Evolutionary conservation across 495 filamentous ascomycete genomes (phyloP).

Genomic region (Achaetomiella virescens): DNA sequence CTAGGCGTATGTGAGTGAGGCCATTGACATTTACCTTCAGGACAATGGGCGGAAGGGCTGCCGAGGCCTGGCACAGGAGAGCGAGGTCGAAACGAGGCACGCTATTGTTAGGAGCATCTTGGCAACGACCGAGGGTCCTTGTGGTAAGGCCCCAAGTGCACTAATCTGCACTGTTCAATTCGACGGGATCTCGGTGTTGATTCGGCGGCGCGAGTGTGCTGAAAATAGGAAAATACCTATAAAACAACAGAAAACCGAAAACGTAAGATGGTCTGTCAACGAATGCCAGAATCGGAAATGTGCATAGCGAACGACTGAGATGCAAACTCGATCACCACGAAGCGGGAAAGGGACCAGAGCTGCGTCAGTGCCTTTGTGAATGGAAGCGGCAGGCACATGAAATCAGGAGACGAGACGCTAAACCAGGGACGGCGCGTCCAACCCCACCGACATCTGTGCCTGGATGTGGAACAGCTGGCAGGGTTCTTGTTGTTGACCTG

Average conservation of each 20-base stretch:
- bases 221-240: conserved; percentile 1
- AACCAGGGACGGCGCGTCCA: conserved; percentile 1
- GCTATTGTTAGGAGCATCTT: conserved; percentile 41
- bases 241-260: conserved; percentile 19
- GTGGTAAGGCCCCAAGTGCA: neutral
- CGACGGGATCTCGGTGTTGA: neutral
- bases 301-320: conserved; percentile 10
- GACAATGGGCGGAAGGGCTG: conserved; percentile 61
- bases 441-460: neutral
- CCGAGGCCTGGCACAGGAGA: conserved; percentile 47
- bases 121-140: conserved; percentile 3
- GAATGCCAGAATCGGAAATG: conserved; percentile 32
- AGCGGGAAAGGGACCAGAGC: conserved; percentile 13
- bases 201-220: neutral
- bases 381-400: neutral
- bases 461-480: conserved; percentile 1
- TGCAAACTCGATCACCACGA: conserved; percentile 4
- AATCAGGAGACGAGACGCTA: conserved; percentile 1
- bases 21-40: conserved; percentile 48
- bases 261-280: conserved; percentile 24
- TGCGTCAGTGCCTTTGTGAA: neutral
- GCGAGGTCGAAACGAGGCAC: conserved; percentile 35
- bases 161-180: no score
- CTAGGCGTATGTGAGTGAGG: neutral
- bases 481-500: neutral